Evolutionary conservation across 441 rosid species (phyloP).

Genomic region (Geranium incanum): DNA sequence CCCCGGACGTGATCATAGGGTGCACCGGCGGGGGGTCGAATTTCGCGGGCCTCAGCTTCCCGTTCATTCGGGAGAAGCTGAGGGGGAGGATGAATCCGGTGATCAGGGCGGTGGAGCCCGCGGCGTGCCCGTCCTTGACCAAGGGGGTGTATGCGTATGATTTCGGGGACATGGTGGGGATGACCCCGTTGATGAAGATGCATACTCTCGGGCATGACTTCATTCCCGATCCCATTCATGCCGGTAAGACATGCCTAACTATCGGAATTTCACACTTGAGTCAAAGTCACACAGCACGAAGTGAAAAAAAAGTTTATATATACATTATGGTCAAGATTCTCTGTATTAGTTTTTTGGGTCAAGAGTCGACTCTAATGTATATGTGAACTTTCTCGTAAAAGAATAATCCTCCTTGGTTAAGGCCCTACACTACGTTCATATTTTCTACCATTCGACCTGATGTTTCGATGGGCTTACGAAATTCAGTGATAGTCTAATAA

Average conservation of each 20-base stretch:
- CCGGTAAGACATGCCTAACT: slow-evolving; percentile 36
- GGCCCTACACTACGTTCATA: too few species aligned
- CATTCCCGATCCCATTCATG: slow-evolving; percentile 92
- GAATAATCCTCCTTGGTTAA: too few species aligned
- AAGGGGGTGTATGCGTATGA: slow-evolving; percentile 83
- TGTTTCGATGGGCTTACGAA: too few species aligned
- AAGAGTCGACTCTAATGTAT: too few species aligned
- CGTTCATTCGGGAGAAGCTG: slow-evolving; percentile 88
- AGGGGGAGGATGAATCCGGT: slow-evolving; percentile 69
- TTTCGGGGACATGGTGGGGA: slow-evolving; percentile 74
- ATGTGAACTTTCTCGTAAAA: too few species aligned
- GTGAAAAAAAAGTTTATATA: too few species aligned
- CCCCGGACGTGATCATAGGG: slow-evolving; percentile 80
- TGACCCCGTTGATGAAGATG: slow-evolving; percentile 98
- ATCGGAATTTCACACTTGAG: too few species aligned
- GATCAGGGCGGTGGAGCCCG: slow-evolving; percentile 75
- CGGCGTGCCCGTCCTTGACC: slow-evolving; percentile 84
- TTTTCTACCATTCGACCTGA: too few species aligned
- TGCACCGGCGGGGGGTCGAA: slow-evolving; percentile 96
- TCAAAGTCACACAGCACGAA: background rate
- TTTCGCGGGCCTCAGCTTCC: slow-evolving; percentile 84
- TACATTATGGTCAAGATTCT: too few species aligned
- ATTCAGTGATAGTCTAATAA: too few species aligned
- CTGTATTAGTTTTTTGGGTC: too few species aligned
- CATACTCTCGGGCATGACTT: slow-evolving; percentile 94